Evolutionary conservation across 2,329 filamentous ascomycete genomes (phyloP).

Genomic region (Kalaharituber pfeilii): DNA sequence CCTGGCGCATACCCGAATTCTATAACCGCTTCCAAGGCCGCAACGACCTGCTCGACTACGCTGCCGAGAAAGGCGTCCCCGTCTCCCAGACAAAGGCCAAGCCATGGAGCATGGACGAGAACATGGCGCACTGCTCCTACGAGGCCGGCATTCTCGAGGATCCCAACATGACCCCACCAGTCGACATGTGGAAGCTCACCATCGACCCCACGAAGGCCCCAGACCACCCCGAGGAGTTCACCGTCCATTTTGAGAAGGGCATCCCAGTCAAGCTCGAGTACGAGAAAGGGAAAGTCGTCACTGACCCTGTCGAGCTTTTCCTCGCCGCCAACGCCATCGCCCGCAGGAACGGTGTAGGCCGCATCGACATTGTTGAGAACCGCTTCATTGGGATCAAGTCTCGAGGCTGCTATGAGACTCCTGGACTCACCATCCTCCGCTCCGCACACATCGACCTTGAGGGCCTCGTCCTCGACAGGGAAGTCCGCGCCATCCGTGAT

Average conservation of each 20-base stretch:
- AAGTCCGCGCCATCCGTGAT: slow-evolving; percentile 51
- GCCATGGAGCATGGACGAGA: slow-evolving; percentile 51
- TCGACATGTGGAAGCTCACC: slow-evolving; percentile 67
- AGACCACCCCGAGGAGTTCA: slow-evolving; percentile 53
- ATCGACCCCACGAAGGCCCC: slow-evolving; percentile 52
- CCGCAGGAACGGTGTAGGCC: slow-evolving; percentile 54
- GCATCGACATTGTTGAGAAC: slow-evolving; percentile 69
- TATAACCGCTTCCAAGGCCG: slow-evolving; percentile 54
- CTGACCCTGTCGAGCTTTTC: slow-evolving; percentile 56
- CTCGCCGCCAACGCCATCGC: slow-evolving; percentile 53
- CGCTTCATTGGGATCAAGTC: slow-evolving; percentile 65
- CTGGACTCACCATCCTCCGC: slow-evolving; percentile 39
- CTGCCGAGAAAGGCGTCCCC: slow-evolving; percentile 47
- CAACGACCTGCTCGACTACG: slow-evolving; percentile 56
- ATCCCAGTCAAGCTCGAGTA: slow-evolving; percentile 51
- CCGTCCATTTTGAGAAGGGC: slow-evolving; percentile 55
- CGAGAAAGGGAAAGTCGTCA: slow-evolving; percentile 42
- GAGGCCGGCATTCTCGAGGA: slow-evolving; percentile 62
- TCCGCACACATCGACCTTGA: slow-evolving; percentile 44
- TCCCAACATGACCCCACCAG: slow-evolving; percentile 45
- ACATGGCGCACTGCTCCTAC: slow-evolving; percentile 61
- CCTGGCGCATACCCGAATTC: slow-evolving; percentile 54
- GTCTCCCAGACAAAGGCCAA: slow-evolving; percentile 56
- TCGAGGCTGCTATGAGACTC: slow-evolving; percentile 63
- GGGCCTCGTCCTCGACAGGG: slow-evolving; percentile 49